Base-by-base conservation (phyloP, 495 filamentous ascomycete genomes). In the Cudoniella acicularis region DNA sequence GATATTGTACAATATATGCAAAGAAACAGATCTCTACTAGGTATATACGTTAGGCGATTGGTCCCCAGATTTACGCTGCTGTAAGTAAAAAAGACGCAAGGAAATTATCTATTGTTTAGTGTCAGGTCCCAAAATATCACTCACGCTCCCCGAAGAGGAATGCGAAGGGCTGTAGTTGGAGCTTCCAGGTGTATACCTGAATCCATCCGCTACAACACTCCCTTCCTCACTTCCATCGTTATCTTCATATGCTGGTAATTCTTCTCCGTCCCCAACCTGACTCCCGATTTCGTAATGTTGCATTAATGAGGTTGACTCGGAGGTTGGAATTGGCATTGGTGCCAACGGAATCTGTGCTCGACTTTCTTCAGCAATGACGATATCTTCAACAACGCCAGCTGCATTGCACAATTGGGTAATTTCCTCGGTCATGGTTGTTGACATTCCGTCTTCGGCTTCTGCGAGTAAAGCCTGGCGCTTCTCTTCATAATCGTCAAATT, bases 331-430 rank as follows among this genome's bases (percentile, higher is more conserved):
- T 21, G 41, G 43, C 2, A 26, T 45, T n/a, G 49, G 23, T 36
- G 24, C 46, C 18, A 22, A 10, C 17, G 27, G 16, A 16, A 11
- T 45, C 41, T 52, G 22, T 6, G 49, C 16, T 48, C 70, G 70
- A 18, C 68, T 72, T 53, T 73, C 74, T 51, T 75, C 75, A 10
- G 75, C 75, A 21, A 72, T 70, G 24, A 80, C 69, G 22, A 84
- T 69, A 49, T 70, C 68, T 13, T 69, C 73, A 3, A 83, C 76
- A 13, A 79, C 57, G 9, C 66, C 67, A 17, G 78, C 70, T 17
- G 73, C 79, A 40, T 73, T 69, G 41, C 78, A 72, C 24, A 83
- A 74, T 26, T 75, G 74, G 1, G 72, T 67, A 46, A 83, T 73
- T 62, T 84, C 79, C 9, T 72, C 68, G 0, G 58, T 53, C 68